phyloP scores from a whole-genome alignment of 768 basidiomycete species.

The Gelatoporia subvermispora region DNA sequence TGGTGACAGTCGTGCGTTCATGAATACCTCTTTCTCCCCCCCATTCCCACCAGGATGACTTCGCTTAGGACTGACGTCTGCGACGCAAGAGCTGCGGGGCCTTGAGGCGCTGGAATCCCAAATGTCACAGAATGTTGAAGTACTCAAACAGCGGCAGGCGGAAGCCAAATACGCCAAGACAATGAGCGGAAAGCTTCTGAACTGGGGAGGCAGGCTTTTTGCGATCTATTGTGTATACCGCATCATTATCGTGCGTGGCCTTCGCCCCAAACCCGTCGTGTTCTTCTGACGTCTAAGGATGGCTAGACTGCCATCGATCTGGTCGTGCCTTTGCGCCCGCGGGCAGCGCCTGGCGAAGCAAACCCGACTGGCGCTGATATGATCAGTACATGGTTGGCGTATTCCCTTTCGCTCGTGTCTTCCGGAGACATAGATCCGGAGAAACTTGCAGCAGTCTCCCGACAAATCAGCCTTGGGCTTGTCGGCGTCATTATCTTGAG shows the following conservation, averaged over 20 bases:
- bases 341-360: background rate
- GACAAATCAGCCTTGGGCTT: constrained; percentile 59
- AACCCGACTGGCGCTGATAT: constrained; percentile 25
- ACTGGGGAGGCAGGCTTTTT: constrained; percentile 46
- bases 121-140: constrained; percentile 54
- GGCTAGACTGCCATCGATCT: constrained; percentile 48
- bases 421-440: constrained; percentile 25
- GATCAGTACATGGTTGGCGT: constrained; percentile 38
- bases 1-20: constrained; percentile 32
- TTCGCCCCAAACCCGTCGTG: background rate
- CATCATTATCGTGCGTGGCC: constrained; percentile 49
- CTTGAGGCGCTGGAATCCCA: constrained; percentile 64
- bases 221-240: constrained; percentile 65
- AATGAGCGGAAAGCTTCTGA: constrained; percentile 47
- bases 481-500: constrained; percentile 75
- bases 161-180: constrained; percentile 48
- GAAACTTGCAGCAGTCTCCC: constrained; percentile 38
- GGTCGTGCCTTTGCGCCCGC: constrained; percentile 31
- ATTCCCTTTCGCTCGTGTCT: constrained; percentile 36
- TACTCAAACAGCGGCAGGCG: constrained; percentile 44
- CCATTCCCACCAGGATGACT: background rate
- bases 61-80: constrained; percentile 29
- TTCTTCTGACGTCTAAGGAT: background rate
- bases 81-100: constrained; percentile 56
- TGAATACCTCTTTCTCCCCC: background rate